Evolutionary conservation across 257 asterid genomes (phyloP), one percentile per base, ranked within the genome.

Genomic region (Galeopsis tetrahit): DNA sequence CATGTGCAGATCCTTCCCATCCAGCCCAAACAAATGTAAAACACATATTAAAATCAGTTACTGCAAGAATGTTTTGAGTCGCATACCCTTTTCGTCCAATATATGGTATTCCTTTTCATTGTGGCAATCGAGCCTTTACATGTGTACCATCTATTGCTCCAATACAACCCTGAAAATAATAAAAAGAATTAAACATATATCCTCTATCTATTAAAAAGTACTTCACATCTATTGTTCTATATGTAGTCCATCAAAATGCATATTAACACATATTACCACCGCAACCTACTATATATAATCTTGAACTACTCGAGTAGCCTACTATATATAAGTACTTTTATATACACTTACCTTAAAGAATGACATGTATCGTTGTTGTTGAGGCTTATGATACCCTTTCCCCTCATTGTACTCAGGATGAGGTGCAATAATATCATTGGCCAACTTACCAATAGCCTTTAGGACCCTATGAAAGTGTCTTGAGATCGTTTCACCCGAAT

Each of bases 61-160:
- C 28, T 21, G 28, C 28, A 21, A 21, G 28, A 21, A 21, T 21
- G 28, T 21, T 21, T 21, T 21, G 28, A 21, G 28, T 21, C 28
- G 28, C 28, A 21, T 21, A 21, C 28, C 13, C 52, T 44, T 44
- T 44, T 10, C 13, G 11, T 44, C 3, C 49, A 7, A 43, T 43
- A 43, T 7, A 43, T 43, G 11, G 13, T 7, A 7, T 43, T 43
- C 3, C 11, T 35, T 35, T 35, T 35, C 39, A 0, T 35, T 35
- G 39, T 35, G 39, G 39, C 39, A 35, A 35, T 38, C 34, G 49
- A 62, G 49, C 68, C 8, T 62, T 14, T 3, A 62, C 7, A 38
- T 62, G 68, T 38, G 35, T 62, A 8, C 51, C 68, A 36, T 38
- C 67, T n/a, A 62, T 62, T 14, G 34, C 68, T 62, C 68, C 34